Base-by-base conservation (phyloP, 2,329 filamentous ascomycete species). In the Coleophoma crateriformis region DNA sequence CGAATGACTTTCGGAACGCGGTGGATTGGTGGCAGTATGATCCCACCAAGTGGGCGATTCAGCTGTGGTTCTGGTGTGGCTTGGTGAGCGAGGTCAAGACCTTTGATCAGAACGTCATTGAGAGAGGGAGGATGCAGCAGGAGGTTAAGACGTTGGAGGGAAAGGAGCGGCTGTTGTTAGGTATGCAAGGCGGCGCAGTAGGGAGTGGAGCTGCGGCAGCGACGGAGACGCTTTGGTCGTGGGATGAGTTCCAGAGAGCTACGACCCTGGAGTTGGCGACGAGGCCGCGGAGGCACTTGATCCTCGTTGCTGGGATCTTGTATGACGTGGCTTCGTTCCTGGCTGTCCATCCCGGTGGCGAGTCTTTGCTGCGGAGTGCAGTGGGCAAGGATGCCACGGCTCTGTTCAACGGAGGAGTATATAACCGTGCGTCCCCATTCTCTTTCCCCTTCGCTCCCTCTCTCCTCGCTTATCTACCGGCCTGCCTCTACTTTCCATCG, bases 11-110 rank as follows among this genome's bases (percentile, higher is more conserved):
- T 74, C 80, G 82, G 61, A 87, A 87, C 62, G 83, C 81, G 42
- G 84, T 85, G 54, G 72, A 85, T 62, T 86, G 81, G 81, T 77
- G 78, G 69, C 82, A 86, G 67, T 87, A 86, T 60, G 82, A 87
- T 65, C 82, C 82, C 5, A 87, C 83, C 63, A 87, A 86, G 69
- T 86, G 82, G 82, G 72, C 70, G 59, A 86, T 87, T 72, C 14
- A 3, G 15, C 14, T 14, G 13, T n/a, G 35, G 13, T n/a, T n/a
- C 7, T 76, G 84, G 65, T 67, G 85, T 41, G 82, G 82, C 50
- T 74, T 87, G 47, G 83, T 82, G 56, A 84, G 81, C 61, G 80
- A 86, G 62, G 71, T 85, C 44, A 84, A 85, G 74, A 73, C 83
- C 67, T 85, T 85, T 75, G 77, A 79, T 54, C 66, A 73, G 68